phyloP scores from a whole-genome alignment of 768 basidiomycete species.

The Lentinula boryana region DNA sequence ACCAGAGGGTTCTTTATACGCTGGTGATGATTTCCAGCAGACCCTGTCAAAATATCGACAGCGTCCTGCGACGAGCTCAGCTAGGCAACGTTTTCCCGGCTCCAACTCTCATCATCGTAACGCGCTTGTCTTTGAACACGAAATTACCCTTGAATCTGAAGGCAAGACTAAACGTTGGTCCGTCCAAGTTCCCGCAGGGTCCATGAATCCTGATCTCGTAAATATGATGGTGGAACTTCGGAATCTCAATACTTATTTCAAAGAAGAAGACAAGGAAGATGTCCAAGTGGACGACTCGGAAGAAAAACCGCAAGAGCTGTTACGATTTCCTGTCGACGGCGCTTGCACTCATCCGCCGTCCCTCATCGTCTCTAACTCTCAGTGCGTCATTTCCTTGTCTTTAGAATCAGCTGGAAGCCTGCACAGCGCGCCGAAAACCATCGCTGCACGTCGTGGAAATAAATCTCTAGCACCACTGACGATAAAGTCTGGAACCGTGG shows the following conservation, averaged over 20 bases:
- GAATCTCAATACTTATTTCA: slow-evolving; percentile 33
- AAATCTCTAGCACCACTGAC: slow-evolving; percentile 24
- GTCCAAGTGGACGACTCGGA: not conserved
- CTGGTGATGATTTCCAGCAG: slow-evolving; percentile 23
- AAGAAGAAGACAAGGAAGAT: slow-evolving; percentile 15
- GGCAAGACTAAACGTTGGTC: slow-evolving; percentile 25
- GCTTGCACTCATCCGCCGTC: slow-evolving; percentile 25
- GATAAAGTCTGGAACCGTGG: slow-evolving; percentile 10
- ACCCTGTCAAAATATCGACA: slow-evolving; percentile 13
- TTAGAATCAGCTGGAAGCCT: slow-evolving; percentile 26
- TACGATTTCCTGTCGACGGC: slow-evolving; percentile 8
- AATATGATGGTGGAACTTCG: slow-evolving; percentile 36
- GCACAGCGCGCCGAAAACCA: slow-evolving; percentile 10
- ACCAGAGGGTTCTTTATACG: slow-evolving; percentile 34
- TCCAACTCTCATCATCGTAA: slow-evolving; percentile 14
- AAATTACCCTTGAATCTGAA: slow-evolving; percentile 23
- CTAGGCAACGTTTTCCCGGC: slow-evolving; percentile 9
- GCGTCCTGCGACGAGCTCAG: not conserved
- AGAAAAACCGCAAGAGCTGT: not conserved
- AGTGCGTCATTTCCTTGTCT: slow-evolving; percentile 29
- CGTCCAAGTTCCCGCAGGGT: slow-evolving; percentile 23
- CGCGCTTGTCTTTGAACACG: slow-evolving; percentile 28
- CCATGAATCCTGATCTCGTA: slow-evolving; percentile 32
- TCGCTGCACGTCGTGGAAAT: slow-evolving; percentile 34
- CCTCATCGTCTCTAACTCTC: slow-evolving; percentile 37